Evolutionary conservation across 306 rosid genomes (phyloP), one percentile per base, ranked within the genome.

Genomic region (Trichosanthes cucumerina): DNA sequence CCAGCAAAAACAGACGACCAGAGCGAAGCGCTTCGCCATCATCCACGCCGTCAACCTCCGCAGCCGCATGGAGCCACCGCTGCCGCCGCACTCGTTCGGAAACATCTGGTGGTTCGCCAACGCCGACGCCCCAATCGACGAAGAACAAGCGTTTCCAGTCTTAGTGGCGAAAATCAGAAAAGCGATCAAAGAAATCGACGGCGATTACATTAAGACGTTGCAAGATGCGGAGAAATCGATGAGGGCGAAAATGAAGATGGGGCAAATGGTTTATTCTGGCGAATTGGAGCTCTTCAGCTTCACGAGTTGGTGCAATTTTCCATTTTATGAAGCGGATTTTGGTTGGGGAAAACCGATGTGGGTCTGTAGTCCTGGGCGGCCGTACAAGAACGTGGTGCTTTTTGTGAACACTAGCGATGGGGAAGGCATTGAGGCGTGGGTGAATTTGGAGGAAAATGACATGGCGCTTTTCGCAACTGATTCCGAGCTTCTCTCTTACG

Each of bases 311-410:
- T 80, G 82, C 4, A 33, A 77, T 46, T 84, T 84, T 39, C 80
- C 80, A 0, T 12, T 85, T 1, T 83, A 85, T n/a, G 87, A 88
- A n/a, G 18, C 74, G 66, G 82, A 88, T 34, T 81, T 88, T 4
- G 88, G 88, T 18, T 81, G 86, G 91, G 86, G 88, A 24, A 83
- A 81, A 21, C 88, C 91, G 2, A 46, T 26, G 0, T 87, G 87
- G 88, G 86, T 84, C 18, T 54, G 66, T 4, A 62, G 85, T 4
- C 60, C 80, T 5, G 79, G 81, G 15, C 15, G 80, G 19, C 54
- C 81, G 7, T 38, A 56, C 6, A 79, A 53, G 63, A 87, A 87
- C 44, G 41, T 71, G 7, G 75, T 83, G 3, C 0, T 46, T 21
- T 73, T 83, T 10, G 50, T 87, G 57, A 85, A 24, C 23, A 6